Conservation (phyloP, 202 grass and related monocot species). For the Schoenoplectus triqueter region DNA sequence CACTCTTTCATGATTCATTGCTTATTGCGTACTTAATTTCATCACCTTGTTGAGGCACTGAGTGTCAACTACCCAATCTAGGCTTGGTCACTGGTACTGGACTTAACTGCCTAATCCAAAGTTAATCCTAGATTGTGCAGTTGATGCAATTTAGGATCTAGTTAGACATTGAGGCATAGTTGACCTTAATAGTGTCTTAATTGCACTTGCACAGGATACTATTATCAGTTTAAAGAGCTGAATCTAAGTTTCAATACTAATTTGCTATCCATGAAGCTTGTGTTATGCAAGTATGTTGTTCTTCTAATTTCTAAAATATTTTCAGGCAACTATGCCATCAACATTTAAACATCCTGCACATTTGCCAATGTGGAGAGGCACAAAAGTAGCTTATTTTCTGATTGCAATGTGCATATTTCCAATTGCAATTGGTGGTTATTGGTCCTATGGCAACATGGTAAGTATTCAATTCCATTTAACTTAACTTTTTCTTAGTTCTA, state of each 20-base stretch:
- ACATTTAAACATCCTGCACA: conserved; percentile 95
- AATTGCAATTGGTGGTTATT: conserved; percentile 85
- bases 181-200: conserved; percentile 6
- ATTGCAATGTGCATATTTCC: conserved; percentile 94
- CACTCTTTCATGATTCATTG: conserved; percentile 3
- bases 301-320: conserved; percentile 15
- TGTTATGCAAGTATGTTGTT: not conserved
- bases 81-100: not conserved
- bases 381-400: conserved; percentile 79
- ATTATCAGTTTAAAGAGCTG: not conserved
- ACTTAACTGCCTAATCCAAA: not conserved
- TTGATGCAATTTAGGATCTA: not conserved
- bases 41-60: not conserved
- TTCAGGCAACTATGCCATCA: conserved; percentile 94
- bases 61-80: not conserved
- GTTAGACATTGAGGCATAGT: not conserved
- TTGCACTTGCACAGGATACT: not conserved
- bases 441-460: conserved; percentile 96
- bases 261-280: not conserved
- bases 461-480: conserved; percentile 33
- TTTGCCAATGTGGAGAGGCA: conserved; percentile 95
- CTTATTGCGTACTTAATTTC: not conserved
- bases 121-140: too few species aligned
- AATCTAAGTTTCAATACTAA: not conserved
- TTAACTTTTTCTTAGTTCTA: not conserved